Base-by-base conservation (phyloP, 2,329 filamentous ascomycete species). In the Botrytis pseudocinerea region DNA sequence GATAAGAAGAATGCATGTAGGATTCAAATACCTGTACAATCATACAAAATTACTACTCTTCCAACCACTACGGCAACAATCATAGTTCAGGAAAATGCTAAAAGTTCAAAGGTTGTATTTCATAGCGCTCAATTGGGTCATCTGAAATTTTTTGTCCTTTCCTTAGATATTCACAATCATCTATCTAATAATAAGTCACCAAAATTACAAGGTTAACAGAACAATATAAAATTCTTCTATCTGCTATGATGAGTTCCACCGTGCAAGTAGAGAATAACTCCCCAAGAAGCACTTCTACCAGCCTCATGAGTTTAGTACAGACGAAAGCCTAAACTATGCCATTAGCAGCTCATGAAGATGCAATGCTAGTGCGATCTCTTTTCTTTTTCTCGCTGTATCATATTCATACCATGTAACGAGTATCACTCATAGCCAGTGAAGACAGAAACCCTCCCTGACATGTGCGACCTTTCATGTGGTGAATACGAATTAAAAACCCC, bases 221-320 rank as follows among this genome's bases (percentile, higher is more conserved):
- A 69, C n/a, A 57, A 57, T 32, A 5, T 14, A 18, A n/a, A 32
- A 69, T 57, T 69, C 35, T 32, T 32, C 48, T 57, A 57, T 57
- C 38, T 44, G 9, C 48, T 44, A 10, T 42, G 16, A 42, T 32
- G 38, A 69, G 18, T 42, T 32, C 35, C 54, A 69, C 65, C 16
- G 25, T 16, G 38, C 48, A 42, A 32, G 25, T 20, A 57, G n/a
- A 57, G 28, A 57, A 10, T n/a, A 16, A 69, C 48, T 28, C 42
- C 12, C 10, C 16, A 42, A 57, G 40, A 42, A 57, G 65, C 10
- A 69, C n/a, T 40, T 25, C 65, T 28, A 48, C 48, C 5, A 57
- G 18, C 65, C 38, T 20, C 18, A 69, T 69, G 48, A 42, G 22
- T 57, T 57, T n/a, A 69, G n/a, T 44, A 69, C 65, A 44, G 65